A percentile compares a stretch with the other conserved stretches of the same genome.
phyloP scores from a whole-genome alignment of 352 stramenopile species.

The Nothophytophthora sp. region DNA sequence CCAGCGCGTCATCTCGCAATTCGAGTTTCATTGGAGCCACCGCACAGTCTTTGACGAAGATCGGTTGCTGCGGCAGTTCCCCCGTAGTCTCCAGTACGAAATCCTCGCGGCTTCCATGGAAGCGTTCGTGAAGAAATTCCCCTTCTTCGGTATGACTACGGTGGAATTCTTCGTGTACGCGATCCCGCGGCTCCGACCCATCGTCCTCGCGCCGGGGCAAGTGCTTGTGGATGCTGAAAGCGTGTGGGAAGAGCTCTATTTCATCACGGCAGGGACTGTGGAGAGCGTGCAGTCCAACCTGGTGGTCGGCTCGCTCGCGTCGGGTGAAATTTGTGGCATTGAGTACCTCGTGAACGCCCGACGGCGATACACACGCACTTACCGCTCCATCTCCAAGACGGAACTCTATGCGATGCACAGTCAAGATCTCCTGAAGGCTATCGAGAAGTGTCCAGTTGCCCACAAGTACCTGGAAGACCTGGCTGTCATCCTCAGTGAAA shows the following conservation, averaged over 20 bases:
- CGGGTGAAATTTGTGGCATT: slow-evolving; percentile 76
- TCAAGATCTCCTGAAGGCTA: slow-evolving; percentile 49
- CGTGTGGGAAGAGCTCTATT: slow-evolving; percentile 84
- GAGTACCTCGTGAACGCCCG: slow-evolving; percentile 64
- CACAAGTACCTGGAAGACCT: slow-evolving; percentile 71
- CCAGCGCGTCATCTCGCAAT: slow-evolving; percentile 75
- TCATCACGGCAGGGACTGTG: slow-evolving; percentile 56
- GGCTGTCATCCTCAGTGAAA: slow-evolving; percentile 49
- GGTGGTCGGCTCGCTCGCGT: slow-evolving; percentile 54
- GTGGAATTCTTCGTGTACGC: slow-evolving; percentile 79
- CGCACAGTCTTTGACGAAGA: slow-evolving; percentile 81
- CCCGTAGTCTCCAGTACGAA: slow-evolving; percentile 75
- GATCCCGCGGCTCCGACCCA: slow-evolving; percentile 60
- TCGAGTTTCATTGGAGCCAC: slow-evolving; percentile 79
- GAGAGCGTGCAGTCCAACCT: slow-evolving; percentile 63
- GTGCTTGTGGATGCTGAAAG: slow-evolving; percentile 74
- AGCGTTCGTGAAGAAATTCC: slow-evolving; percentile 72
- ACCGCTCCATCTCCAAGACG: slow-evolving; percentile 60
- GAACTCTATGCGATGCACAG: slow-evolving; percentile 75
- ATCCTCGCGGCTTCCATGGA: slow-evolving; percentile 80
- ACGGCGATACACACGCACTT: slow-evolving; percentile 67
- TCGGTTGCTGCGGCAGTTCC: slow-evolving; percentile 60
- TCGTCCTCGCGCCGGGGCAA: slow-evolving; percentile 60
- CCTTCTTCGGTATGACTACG: slow-evolving; percentile 73
- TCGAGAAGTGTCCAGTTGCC: slow-evolving; percentile 64